Conservation (phyloP, 2,329 filamentous ascomycete genomes). For the Elsinoe necatrix region DNA sequence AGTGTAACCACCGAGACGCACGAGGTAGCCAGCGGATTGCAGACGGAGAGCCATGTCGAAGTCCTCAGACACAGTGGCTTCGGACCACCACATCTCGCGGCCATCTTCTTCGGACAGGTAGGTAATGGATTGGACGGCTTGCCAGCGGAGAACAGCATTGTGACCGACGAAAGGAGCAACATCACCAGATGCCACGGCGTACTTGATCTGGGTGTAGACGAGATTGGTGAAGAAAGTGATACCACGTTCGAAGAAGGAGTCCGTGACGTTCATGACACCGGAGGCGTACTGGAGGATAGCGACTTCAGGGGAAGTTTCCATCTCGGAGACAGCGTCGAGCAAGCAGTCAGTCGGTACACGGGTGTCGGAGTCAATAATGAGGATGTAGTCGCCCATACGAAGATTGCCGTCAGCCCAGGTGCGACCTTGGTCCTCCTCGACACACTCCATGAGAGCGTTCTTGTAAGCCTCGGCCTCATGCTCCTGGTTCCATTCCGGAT, state of each 20-base stretch:
- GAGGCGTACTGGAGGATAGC: constrained; percentile 72
- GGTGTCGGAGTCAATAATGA: constrained; percentile 71
- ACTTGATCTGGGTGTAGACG: constrained; percentile 68
- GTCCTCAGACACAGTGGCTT: constrained; percentile 71
- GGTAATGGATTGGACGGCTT: constrained; percentile 63
- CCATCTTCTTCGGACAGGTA: constrained; percentile 62
- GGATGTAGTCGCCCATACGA: constrained; percentile 74
- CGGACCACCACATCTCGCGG: constrained; percentile 69
- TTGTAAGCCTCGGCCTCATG: constrained; percentile 61
- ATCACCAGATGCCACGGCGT: constrained; percentile 68
- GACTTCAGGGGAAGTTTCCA: constrained; percentile 71
- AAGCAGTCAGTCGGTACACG: constrained; percentile 70
- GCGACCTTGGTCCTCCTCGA: constrained; percentile 56
- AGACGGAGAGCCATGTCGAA: constrained; percentile 75
- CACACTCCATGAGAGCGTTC: constrained; percentile 53
- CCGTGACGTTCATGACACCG: constrained; percentile 69
- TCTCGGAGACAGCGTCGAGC: constrained; percentile 69
- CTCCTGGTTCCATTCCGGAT: constrained; percentile 56
- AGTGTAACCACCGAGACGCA: constrained; percentile 64
- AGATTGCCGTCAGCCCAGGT: constrained; percentile 81
- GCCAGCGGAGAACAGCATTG: constrained; percentile 68
- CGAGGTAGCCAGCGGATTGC: constrained; percentile 63
- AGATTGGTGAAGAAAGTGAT: constrained; percentile 48
- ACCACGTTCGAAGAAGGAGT: constrained; percentile 50
- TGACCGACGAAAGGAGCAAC: constrained; percentile 75